A percentile compares a stretch with the other conserved stretches of the same genome.
These are phyloP conservation scores for Astrothelium macrocarpum DNA, from an alignment of 495 filamentous ascomycete species.

Conservation along the genomic window DNA sequence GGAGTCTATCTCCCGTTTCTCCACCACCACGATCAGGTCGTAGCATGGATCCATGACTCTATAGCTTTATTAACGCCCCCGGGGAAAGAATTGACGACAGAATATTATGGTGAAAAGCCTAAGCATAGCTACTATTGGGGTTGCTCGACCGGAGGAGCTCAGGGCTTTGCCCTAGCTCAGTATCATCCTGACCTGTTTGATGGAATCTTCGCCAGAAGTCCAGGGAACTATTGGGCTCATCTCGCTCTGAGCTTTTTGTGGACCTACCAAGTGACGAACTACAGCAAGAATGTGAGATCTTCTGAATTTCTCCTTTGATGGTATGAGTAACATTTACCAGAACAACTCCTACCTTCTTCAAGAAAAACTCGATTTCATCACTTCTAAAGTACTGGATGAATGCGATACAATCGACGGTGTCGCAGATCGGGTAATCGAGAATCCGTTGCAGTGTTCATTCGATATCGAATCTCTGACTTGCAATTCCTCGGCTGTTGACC, in stretches of 20 bases:
- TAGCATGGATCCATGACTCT: constrained; percentile 39
- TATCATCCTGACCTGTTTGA: constrained; percentile 36
- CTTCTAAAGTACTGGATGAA: constrained; percentile 24
- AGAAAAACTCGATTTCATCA: constrained; percentile 30
- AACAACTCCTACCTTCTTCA: constrained; percentile 23
- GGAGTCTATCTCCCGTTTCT: constrained; percentile 27
- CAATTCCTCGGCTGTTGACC: constrained; percentile 4
- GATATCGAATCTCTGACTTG: constrained; percentile 31
- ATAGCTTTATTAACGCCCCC: constrained; percentile 32
- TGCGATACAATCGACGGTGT: constrained; percentile 37
- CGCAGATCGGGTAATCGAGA: constrained; percentile 33
- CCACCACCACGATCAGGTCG: constrained; percentile 27
- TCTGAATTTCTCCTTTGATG: constrained; percentile 7
- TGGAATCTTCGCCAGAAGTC: constrained; percentile 35
- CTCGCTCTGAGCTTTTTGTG: constrained; percentile 36
- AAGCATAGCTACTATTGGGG: constrained; percentile 34
- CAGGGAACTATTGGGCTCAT: constrained; percentile 39
- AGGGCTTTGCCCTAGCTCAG: constrained; percentile 39
- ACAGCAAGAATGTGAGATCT: constrained; percentile 8
- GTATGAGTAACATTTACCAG: neutral
- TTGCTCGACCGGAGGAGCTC: constrained; percentile 40
- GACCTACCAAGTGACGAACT: constrained; percentile 30
- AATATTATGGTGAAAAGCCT: constrained; percentile 28
- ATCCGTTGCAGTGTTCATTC: constrained; percentile 34
- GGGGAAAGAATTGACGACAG: constrained; percentile 23